Base-by-base conservation (phyloP, 1,284 basidiomycete genomes). In the Acaromyces ingoldii region DNA sequence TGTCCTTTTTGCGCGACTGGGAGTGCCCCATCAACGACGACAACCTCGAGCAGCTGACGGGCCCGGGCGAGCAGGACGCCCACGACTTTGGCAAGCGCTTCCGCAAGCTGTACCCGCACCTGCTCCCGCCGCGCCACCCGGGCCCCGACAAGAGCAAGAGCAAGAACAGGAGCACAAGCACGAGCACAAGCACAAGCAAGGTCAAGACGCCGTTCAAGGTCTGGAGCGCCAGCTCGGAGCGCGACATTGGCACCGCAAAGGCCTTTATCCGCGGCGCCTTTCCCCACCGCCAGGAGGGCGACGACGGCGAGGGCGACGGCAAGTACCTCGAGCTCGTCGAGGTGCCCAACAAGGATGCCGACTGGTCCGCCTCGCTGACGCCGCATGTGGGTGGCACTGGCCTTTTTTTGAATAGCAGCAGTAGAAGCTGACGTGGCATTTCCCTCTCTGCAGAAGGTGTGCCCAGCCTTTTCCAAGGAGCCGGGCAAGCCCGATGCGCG, bases 31-130 rank as follows among this genome's bases (percentile, higher is more conserved):
- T 79, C 10, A 84, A 85, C 79, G 80, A 87, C 49, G 79, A 80
- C 34, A 89, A 87, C 68, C 80, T 93, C 38, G 87, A 92, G 60
- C 83, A 85, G 7, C 77, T 93, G 57, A 77, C 75, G 13, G 62
- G 69, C 33, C 63, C 70, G 6, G 78, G 78, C 1, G 70, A 62
- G 38, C 58, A 67, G 17, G 78, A 79, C 57, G 72, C 78, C 13
- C 59, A 65, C 38, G 68, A 37, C 13, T 59, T 77, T 9, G 78
- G 78, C 3, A 63, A 72, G 49, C 59, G 70, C 39, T 64, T 79
- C 40, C 43, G 75, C 24, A 57, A 74, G 31, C 64, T 76, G 43
- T 78, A 79, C 59, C 55, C 63, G 13, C 49, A 59, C 31, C 65
- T 79, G 0, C 65, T 79, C 55, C 78, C 78, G 0, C 58, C 72